Evolutionary conservation across 2,329 filamentous ascomycete species (phyloP).

Genomic region (Epichloe gansuensis): DNA sequence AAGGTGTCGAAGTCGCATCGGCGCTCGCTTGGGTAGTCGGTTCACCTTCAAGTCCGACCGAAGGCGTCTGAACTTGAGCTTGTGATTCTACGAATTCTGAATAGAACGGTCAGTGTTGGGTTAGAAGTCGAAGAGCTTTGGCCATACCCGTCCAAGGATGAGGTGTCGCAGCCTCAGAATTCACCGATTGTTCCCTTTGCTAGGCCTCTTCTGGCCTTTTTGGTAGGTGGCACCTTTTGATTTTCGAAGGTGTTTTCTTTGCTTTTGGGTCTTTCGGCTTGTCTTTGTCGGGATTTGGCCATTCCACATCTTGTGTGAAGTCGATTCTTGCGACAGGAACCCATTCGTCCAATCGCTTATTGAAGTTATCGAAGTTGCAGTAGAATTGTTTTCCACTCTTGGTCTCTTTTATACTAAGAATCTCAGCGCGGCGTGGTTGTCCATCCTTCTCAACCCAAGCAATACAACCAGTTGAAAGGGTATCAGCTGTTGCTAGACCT

Average conservation of each 20-base stretch:
- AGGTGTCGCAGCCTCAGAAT: slow-evolving; percentile 41
- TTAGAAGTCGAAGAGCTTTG: background rate
- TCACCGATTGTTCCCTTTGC: slow-evolving; percentile 44
- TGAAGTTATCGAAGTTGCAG: slow-evolving; percentile 97
- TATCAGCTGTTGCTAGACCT: slow-evolving; percentile 73
- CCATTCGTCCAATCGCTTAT: slow-evolving; percentile 82
- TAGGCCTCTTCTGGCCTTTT: slow-evolving; percentile 45
- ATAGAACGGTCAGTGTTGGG: background rate
- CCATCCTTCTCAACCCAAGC: slow-evolving; percentile 60
- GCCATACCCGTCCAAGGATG: slow-evolving; percentile 35
- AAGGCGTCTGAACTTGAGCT: slow-evolving; percentile 30
- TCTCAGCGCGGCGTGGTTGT: slow-evolving; percentile 81
- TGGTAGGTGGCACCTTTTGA: slow-evolving; percentile 46
- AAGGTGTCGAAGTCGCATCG: slow-evolving; percentile 33
- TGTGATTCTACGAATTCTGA: slow-evolving; percentile 38
- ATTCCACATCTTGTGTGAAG: slow-evolving; percentile 83
- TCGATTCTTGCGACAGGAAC: slow-evolving; percentile 73
- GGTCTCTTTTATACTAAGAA: slow-evolving; percentile 83
- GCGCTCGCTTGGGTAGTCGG: slow-evolving; percentile 31
- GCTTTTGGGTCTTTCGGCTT: slow-evolving; percentile 64
- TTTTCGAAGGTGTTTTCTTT: slow-evolving; percentile 50
- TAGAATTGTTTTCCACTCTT: slow-evolving; percentile 86
- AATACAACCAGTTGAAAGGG: slow-evolving; percentile 52
- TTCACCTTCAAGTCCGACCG: slow-evolving; percentile 30
- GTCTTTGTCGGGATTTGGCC: slow-evolving; percentile 82